Evolutionary conservation across 768 basidiomycete genomes (phyloP).

Genomic region (Chalciporus sphaerocephalus): DNA sequence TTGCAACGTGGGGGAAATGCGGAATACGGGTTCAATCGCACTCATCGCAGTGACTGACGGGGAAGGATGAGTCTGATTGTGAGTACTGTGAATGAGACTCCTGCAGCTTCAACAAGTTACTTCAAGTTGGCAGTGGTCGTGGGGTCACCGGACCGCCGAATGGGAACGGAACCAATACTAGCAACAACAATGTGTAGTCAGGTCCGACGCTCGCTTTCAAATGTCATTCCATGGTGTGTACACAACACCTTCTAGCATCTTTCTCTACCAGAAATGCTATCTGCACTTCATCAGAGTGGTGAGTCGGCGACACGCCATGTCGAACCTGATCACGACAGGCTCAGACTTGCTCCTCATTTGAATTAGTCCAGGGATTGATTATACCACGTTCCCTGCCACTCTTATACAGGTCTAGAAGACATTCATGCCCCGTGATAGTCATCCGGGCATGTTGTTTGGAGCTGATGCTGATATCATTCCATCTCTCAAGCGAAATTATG

Average conservation of each 20-base stretch:
- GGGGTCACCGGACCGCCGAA: background rate
- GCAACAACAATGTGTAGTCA: no score
- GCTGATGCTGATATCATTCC: background rate
- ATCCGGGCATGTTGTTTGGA: background rate
- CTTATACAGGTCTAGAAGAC: background rate
- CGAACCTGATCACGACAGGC: background rate
- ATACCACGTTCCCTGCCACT: background rate
- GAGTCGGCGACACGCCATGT: background rate
- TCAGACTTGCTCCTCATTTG: background rate
- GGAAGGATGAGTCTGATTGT: background rate
- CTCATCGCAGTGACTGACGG: constrained; percentile 18
- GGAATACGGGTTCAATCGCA: constrained; percentile 53
- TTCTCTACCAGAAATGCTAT: no score
- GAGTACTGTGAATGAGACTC: no score
- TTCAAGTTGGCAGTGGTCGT: no score
- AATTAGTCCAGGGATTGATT: background rate
- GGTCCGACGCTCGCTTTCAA: no score
- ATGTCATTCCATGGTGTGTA: no score
- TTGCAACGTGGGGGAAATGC: constrained; percentile 78
- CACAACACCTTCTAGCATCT: no score
- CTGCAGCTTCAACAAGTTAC: no score
- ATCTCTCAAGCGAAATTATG: background rate
- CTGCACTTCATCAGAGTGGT: no score
- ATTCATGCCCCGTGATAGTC: background rate
- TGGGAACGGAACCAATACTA: no score